A percentile compares a stretch with the other conserved stretches of the same genome.
Evolutionary conservation across 805 yeast species (phyloP).

Genomic region (Ogataea angusta): DNA sequence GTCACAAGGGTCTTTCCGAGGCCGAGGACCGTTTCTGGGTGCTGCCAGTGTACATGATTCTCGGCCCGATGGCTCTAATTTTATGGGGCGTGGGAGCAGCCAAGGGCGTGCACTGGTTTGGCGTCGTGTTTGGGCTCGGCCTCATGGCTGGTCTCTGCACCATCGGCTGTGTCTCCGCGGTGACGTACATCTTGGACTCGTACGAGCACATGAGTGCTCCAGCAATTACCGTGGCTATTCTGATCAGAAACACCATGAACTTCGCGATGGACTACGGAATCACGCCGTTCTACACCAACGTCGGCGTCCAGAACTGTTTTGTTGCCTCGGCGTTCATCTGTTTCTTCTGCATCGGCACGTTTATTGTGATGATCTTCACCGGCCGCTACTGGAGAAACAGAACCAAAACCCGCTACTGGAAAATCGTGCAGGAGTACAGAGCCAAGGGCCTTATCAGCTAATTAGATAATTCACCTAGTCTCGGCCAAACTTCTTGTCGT

Average conservation of each 20-base stretch:
- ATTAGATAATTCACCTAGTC: neutral
- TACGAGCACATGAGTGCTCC: conserved; percentile 53
- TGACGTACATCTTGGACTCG: conserved; percentile 54
- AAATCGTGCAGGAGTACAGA: conserved; percentile 26
- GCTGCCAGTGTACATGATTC: conserved; percentile 40
- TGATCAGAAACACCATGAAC: conserved; percentile 56
- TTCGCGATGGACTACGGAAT: conserved; percentile 60
- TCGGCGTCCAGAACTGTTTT: conserved; percentile 55
- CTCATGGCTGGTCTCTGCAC: conserved; percentile 52
- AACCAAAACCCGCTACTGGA: conserved; percentile 36
- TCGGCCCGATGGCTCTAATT: conserved; percentile 54
- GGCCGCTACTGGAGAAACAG: conserved; percentile 37
- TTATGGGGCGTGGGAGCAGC: conserved; percentile 67
- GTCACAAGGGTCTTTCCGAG: conserved; percentile 48
- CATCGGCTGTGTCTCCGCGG: conserved; percentile 49
- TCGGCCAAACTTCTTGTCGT: conserved; percentile 30
- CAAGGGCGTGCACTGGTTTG: conserved; percentile 52
- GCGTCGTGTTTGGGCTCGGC: conserved; percentile 53
- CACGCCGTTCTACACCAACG: conserved; percentile 52
- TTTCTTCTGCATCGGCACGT: conserved; percentile 44
- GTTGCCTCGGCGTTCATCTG: conserved; percentile 54
- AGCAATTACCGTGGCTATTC: conserved; percentile 52
- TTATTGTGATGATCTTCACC: conserved; percentile 37
- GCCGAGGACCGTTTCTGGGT: conserved; percentile 61
- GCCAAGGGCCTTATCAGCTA: conserved; percentile 2